Evolutionary conservation across 1,284 basidiomycete species (phyloP).

Genomic region (Moesziomyces sp.): DNA sequence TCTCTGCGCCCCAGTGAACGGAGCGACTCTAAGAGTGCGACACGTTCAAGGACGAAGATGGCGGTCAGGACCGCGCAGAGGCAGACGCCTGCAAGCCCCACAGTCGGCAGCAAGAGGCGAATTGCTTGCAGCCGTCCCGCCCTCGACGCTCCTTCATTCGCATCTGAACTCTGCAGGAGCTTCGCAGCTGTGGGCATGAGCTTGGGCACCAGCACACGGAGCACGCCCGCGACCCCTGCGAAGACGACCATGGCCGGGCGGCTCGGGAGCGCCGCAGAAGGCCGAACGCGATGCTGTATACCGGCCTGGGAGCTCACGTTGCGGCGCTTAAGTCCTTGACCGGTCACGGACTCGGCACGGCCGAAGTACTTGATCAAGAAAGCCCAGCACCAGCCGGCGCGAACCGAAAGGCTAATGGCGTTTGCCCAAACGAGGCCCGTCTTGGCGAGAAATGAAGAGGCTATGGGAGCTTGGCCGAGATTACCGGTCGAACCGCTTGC

Average conservation of each 20-base stretch:
- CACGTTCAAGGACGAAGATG: constrained; percentile 17
- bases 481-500: background rate
- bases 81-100: constrained; percentile 12
- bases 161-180: constrained; percentile 1
- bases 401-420: constrained; percentile 17
- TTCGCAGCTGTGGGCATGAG: constrained; percentile 12
- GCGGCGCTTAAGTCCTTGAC: background rate
- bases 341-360: background rate
- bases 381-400: constrained; percentile 42
- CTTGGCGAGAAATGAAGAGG: constrained; percentile 4
- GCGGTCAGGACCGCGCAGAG: constrained; percentile 2
- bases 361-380: constrained; percentile 28
- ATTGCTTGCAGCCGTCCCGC: constrained; percentile 17
- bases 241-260: constrained; percentile 13
- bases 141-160: background rate
- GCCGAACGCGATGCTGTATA: constrained; percentile 1
- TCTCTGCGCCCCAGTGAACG: constrained; percentile 7
- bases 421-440: constrained; percentile 48
- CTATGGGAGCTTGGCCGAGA: background rate
- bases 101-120: constrained; percentile 14
- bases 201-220: constrained; percentile 9
- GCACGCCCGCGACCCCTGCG: background rate
- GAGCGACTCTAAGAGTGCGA: background rate
- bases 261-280: constrained; percentile 11
- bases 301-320: background rate